phyloP scores from a whole-genome alignment of 495 filamentous ascomycete genomes.

The Echria macrotheca region DNA sequence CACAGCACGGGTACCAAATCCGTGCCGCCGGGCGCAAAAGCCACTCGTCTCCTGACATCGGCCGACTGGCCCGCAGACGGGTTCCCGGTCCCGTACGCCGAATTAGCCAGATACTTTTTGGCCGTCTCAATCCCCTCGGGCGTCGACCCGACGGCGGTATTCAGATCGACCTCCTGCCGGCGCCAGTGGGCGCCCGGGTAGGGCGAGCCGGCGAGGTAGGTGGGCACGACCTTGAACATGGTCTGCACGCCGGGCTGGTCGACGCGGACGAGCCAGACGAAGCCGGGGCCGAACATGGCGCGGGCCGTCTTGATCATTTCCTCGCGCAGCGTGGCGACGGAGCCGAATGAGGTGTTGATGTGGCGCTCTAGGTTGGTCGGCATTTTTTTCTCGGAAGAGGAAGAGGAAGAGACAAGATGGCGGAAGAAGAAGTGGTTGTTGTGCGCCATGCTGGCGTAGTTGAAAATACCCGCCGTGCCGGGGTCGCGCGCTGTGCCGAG shows the following conservation, averaged over 20 bases:
- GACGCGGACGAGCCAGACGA: conserved; percentile 82
- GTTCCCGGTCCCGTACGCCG: conserved; percentile 47
- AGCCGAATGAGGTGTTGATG: conserved; percentile 66
- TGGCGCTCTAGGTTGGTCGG: conserved; percentile 22
- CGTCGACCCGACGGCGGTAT: conserved; percentile 46
- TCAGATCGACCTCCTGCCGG: conserved; percentile 73
- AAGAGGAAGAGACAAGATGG: conserved; percentile 46
- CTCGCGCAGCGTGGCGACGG: conserved; percentile 68
- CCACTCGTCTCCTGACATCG: too few relatives aligned
- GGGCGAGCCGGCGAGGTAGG: conserved; percentile 87
- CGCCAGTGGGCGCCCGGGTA: conserved; percentile 80
- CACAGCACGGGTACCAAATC: conserved; percentile 74
- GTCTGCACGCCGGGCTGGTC: conserved; percentile 23
- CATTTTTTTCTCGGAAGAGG: conserved; percentile 34
- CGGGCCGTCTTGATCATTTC: conserved; percentile 77
- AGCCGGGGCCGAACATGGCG: conserved; percentile 93
- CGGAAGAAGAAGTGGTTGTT: conserved; percentile 97
- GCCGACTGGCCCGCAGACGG: conserved; percentile 23
- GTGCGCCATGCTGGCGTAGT: conserved; percentile 90
- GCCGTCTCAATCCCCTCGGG: conserved; percentile 34
- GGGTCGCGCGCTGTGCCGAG: conserved; percentile 74
- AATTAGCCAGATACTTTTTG: conserved; percentile 25
- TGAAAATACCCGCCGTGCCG: conserved; percentile 73
- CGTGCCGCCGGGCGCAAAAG: conserved; percentile 62
- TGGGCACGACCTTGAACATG: conserved; percentile 70